Conservation (phyloP, 495 filamentous ascomycete genomes). For the Filosporella fistucella region DNA sequence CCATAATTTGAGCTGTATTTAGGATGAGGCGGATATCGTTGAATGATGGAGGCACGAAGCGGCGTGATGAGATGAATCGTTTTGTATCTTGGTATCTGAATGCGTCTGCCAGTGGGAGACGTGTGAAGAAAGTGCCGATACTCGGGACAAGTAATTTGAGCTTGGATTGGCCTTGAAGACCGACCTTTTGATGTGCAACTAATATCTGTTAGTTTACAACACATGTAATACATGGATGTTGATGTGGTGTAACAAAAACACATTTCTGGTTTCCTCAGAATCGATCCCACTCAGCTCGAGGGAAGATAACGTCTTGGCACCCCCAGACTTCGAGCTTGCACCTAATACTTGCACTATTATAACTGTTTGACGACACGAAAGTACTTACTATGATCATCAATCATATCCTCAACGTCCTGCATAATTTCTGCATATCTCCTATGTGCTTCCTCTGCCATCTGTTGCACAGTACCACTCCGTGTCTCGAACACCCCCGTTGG, state of each 20-base stretch:
- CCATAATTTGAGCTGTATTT: constrained; percentile 92
- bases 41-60: constrained; percentile 95
- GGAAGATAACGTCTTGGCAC: too few relatives aligned
- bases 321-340: too few relatives aligned
- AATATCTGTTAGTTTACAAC: constrained; percentile 21
- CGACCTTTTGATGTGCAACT: constrained; percentile 68
- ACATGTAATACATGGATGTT: too few relatives aligned
- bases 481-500: constrained; percentile 76
- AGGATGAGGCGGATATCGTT: constrained; percentile 92
- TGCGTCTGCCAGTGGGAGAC: constrained; percentile 76
- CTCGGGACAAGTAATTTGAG: constrained; percentile 87
- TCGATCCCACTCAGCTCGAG: too few relatives aligned
- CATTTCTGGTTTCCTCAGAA: too few relatives aligned
- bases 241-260: too few relatives aligned
- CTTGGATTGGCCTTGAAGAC: constrained; percentile 70
- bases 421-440: constrained; percentile 92
- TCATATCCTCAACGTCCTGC: constrained; percentile 84
- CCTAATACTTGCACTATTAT: too few relatives aligned
- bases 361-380: not conserved
- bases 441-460: constrained; percentile 64
- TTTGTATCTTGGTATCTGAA: constrained; percentile 85
- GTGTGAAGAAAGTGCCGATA: constrained; percentile 89
- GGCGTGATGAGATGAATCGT: constrained; percentile 81
- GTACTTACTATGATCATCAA: constrained; percentile 81
- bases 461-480: constrained; percentile 51